Percentiles rank a stretch among this genome's conserved stretches.
Evolutionary conservation across 2,329 filamentous ascomycete species (phyloP).

Genomic region (Claviceps pusilla): DNA sequence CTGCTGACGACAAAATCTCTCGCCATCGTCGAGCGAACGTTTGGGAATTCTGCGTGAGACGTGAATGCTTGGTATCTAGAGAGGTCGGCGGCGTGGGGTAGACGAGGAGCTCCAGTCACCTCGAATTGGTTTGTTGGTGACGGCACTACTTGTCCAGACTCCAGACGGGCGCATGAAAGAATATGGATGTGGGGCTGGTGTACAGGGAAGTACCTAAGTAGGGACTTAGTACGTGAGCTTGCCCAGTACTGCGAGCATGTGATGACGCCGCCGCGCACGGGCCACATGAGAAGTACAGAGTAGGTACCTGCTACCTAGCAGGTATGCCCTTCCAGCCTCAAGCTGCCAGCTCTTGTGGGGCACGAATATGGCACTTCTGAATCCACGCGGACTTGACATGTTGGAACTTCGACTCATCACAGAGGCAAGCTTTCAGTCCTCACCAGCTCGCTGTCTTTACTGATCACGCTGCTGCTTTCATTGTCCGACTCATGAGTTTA

Average conservation of each 20-base stretch:
- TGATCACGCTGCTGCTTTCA: neutral
- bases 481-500: neutral
- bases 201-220: no score
- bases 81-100: constrained; percentile 1
- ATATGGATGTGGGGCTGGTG: neutral
- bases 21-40: constrained; percentile 9
- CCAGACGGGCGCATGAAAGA: neutral
- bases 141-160: neutral
- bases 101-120: neutral
- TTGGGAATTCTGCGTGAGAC: neutral
- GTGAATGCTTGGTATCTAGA: neutral
- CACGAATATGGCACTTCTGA: neutral
- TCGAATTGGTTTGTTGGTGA: neutral
- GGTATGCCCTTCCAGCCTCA: neutral
- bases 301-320: no score
- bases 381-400: no score
- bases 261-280: neutral
- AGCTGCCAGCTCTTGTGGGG: neutral
- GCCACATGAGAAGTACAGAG: neutral
- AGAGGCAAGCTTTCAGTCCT: neutral
- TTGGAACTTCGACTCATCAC: no score
- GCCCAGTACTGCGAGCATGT: no score
- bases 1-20: constrained; percentile 7
- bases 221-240: neutral
- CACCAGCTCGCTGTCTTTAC: neutral